Percentiles rank a stretch among this genome's conserved stretches.
Conservation (phyloP, 139 green algal species). For the Chlorella sp. region DNA sequence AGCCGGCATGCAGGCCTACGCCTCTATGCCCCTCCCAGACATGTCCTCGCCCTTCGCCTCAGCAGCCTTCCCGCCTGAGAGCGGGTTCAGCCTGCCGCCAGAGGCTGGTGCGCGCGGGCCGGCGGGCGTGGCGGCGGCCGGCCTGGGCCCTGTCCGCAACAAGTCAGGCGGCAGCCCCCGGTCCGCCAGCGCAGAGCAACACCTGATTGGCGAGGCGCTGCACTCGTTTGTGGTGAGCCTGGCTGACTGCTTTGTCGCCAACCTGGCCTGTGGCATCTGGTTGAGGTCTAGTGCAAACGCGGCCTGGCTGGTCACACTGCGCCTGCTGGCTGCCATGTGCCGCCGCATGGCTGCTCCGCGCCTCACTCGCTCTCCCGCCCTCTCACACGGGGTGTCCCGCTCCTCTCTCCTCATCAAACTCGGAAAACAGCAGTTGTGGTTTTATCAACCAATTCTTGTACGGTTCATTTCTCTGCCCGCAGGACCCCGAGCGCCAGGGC, state of each 20-base stretch:
- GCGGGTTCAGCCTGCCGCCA: neutral
- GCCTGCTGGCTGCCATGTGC: neutral
- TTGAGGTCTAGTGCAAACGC: neutral
- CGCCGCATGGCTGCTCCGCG: neutral
- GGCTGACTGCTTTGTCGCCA: neutral
- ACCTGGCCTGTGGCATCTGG: neutral
- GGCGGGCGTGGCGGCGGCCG: neutral
- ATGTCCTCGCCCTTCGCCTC: constrained; percentile 10
- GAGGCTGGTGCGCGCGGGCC: neutral
- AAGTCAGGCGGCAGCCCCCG: neutral
- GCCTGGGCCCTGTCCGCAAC: neutral
- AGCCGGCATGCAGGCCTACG: neutral
- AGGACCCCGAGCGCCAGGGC: constrained; percentile 21
- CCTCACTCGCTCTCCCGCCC: neutral
- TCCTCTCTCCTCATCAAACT: no score
- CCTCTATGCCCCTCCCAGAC: neutral
- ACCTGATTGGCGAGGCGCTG: constrained; percentile 25
- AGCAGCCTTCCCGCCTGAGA: neutral
- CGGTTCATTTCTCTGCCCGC: neutral
- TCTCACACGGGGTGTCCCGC: no score
- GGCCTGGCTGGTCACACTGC: neutral
- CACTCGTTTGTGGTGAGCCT: constrained; percentile 26
- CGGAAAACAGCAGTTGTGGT: no score
- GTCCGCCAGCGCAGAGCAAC: constrained; percentile 5
- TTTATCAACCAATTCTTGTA: no score